Conservation (phyloP, 225 moss, liverwort and hornwort genomes). For the Sphagnum tenellum region DNA sequence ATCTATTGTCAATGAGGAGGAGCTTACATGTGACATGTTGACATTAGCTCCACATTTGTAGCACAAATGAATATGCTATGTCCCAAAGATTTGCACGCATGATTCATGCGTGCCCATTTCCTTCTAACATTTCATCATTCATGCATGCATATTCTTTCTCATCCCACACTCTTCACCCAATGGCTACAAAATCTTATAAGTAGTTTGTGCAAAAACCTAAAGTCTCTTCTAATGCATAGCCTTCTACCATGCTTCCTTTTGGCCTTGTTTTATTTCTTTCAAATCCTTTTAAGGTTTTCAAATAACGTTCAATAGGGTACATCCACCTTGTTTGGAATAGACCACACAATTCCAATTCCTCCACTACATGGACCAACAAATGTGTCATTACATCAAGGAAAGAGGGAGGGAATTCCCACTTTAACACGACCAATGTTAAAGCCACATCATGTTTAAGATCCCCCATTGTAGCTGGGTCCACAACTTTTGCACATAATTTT, state of each 20-base stretch:
- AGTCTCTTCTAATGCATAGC: background rate
- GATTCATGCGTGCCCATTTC: too few species aligned
- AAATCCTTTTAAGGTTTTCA: constrained; percentile 2
- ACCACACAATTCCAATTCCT: background rate
- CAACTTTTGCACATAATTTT: background rate
- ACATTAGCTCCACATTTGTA: too few species aligned
- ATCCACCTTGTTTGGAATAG: background rate
- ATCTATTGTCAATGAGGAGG: too few species aligned
- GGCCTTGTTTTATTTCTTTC: background rate
- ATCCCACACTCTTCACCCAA: background rate
- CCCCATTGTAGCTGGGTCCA: background rate
- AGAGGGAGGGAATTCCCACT: background rate
- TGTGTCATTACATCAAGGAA: constrained; percentile 1
- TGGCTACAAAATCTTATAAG: accelerated
- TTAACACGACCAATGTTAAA: background rate
- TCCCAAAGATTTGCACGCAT: too few species aligned
- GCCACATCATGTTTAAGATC: background rate
- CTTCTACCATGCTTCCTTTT: background rate
- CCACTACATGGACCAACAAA: constrained; percentile 3
- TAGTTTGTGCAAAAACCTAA: constrained; percentile 2
- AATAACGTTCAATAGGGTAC: constrained; percentile 1
- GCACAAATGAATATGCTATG: too few species aligned
- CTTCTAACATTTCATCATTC: too few species aligned
- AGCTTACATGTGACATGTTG: too few species aligned
- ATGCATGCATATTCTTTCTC: background rate